Conservation (phyloP, 495 filamentous ascomycete genomes). For the Neurospora sp. region DNA sequence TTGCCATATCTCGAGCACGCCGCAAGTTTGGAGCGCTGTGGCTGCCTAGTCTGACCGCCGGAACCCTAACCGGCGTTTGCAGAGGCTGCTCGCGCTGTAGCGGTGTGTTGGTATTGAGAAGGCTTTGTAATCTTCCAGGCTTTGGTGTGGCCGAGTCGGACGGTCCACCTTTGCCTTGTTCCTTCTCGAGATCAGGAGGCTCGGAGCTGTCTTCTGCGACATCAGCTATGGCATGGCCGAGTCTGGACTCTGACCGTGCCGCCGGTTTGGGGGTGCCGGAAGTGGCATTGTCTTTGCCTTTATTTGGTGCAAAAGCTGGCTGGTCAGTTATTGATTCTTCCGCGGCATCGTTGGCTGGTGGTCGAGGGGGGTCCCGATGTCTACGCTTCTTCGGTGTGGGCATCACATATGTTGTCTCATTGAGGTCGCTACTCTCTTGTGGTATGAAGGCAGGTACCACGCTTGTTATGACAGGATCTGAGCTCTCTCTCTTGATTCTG, state of each 20-base stretch:
- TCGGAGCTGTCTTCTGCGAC: neutral
- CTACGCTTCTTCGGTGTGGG: conserved; percentile 53
- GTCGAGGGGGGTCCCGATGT: neutral
- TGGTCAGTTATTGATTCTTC: neutral
- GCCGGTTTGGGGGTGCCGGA: neutral
- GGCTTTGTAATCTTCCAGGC: conserved; percentile 3
- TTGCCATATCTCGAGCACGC: conserved; percentile 5
- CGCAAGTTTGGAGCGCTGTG: neutral
- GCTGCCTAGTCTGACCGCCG: neutral
- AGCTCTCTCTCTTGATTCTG: conserved; percentile 28
- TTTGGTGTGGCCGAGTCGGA: neutral
- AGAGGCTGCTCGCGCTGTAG: neutral
- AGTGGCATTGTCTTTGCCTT: neutral
- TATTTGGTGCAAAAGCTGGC: neutral
- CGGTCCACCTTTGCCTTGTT: neutral
- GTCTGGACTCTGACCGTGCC: neutral
- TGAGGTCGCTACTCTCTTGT: conserved; percentile 61
- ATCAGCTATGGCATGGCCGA: neutral
- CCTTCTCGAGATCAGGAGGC: neutral
- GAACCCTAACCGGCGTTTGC: neutral
- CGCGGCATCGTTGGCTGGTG: neutral
- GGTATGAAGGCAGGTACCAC: conserved; percentile 23
- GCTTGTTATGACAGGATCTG: conserved; percentile 26
- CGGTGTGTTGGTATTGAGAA: conserved; percentile 5
- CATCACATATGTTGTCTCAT: conserved; percentile 48